phyloP scores from a whole-genome alignment of 139 green algal genomes.

The Picocystis salinarum region DNA sequence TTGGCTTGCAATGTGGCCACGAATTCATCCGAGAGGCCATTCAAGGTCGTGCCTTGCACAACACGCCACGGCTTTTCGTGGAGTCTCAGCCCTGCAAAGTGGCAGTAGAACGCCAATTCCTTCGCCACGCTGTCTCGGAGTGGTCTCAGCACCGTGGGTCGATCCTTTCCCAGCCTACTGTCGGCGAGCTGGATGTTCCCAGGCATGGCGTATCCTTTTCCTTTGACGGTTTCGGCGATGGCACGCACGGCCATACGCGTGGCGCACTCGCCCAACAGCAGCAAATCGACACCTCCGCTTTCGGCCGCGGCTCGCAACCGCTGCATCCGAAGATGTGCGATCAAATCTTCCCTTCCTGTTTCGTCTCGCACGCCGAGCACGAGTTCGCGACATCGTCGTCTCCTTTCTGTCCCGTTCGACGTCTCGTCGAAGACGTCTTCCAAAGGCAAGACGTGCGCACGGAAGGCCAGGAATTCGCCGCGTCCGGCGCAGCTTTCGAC shows the following conservation, averaged over 20 bases:
- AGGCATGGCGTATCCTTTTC: constrained; percentile 39
- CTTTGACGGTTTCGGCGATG: constrained; percentile 40
- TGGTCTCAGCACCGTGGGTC: neutral
- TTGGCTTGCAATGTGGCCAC: constrained; percentile 21
- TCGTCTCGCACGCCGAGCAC: constrained; percentile 25
- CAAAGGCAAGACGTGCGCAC: too few species aligned
- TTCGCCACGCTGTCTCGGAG: neutral
- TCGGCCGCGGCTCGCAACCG: constrained; percentile 23
- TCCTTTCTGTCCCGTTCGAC: too few species aligned
- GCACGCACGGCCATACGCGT: constrained; percentile 24
- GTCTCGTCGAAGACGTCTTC: too few species aligned
- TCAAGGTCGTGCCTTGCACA: constrained; percentile 15
- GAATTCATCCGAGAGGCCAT: constrained; percentile 28
- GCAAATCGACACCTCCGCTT: constrained; percentile 20
- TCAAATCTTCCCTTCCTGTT: constrained; percentile 43
- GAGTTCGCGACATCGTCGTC: too few species aligned
- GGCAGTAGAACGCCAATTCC: constrained; percentile 1
- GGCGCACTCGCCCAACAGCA: constrained; percentile 30
- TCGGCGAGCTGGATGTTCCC: constrained; percentile 34
- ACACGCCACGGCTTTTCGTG: constrained; percentile 1
- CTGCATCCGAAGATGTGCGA: constrained; percentile 22
- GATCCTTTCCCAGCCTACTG: constrained; percentile 7
- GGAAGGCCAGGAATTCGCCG: too few species aligned
- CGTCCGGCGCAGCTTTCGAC: too few species aligned
- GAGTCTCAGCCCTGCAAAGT: neutral